phyloP scores from a whole-genome alignment of 495 filamentous ascomycete genomes.

The Penicillium verhagenii region DNA sequence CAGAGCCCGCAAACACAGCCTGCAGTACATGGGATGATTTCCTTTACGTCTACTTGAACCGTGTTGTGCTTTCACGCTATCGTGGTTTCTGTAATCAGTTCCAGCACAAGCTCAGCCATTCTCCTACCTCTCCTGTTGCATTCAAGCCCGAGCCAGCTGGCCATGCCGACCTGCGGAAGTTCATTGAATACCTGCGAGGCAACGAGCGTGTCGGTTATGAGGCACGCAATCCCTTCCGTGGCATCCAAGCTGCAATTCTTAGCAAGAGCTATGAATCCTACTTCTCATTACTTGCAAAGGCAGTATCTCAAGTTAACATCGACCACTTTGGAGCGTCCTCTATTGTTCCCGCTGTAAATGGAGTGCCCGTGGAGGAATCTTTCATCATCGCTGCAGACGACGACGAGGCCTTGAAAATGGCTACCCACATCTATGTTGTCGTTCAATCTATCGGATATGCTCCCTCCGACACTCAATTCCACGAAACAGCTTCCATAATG shows the following conservation, averaged over 20 bases:
- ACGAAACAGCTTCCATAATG: conserved; percentile 44
- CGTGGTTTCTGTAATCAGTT: conserved; percentile 46
- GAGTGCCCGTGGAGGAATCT: conserved; percentile 31
- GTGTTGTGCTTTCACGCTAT: conserved; percentile 61
- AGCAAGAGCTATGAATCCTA: conserved; percentile 40
- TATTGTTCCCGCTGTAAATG: conserved; percentile 34
- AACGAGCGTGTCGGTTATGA: conserved; percentile 38
- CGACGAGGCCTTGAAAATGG: conserved; percentile 41
- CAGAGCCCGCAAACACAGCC: conserved; percentile 69
- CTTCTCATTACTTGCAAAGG: conserved; percentile 37
- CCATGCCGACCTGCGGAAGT: conserved; percentile 40
- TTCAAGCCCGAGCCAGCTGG: conserved; percentile 42
- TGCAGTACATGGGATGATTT: conserved; percentile 85
- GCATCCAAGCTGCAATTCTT: conserved; percentile 48
- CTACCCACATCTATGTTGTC: conserved; percentile 51
- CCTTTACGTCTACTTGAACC: conserved; percentile 87
- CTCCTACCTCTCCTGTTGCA: conserved; percentile 28
- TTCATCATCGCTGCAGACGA: conserved; percentile 40
- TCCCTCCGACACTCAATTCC: conserved; percentile 32
- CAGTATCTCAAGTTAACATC: conserved; percentile 33
- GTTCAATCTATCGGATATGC: conserved; percentile 38
- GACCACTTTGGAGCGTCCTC: conserved; percentile 19
- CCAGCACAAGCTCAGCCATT: conserved; percentile 41
- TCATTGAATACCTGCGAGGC: conserved; percentile 36
- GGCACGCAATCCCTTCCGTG: conserved; percentile 45